A percentile compares a stretch with the other conserved stretches of the same genome.
These are phyloP conservation scores for Akanthomyces muscarius DNA, from an alignment of 2,329 filamentous ascomycete species.

Conservation along the genomic window DNA sequence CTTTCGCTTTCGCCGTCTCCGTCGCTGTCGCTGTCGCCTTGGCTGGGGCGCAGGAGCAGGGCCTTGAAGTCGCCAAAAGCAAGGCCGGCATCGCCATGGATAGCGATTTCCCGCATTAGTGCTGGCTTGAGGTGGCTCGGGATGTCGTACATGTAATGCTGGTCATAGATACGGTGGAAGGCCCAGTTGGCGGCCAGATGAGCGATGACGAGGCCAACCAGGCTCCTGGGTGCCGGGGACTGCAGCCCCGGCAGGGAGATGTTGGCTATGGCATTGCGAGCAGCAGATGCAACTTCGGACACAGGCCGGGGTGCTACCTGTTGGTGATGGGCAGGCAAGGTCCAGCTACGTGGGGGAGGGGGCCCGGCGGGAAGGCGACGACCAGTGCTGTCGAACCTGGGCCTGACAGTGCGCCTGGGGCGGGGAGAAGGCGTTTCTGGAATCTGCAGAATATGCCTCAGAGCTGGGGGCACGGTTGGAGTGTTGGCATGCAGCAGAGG, in stretches of 20 bases:
- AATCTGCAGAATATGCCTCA: constrained; percentile 56
- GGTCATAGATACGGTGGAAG: constrained; percentile 52
- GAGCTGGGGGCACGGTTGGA: constrained; percentile 56
- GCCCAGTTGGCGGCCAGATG: constrained; percentile 52
- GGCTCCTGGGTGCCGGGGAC: constrained; percentile 41
- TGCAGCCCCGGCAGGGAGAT: constrained; percentile 42
- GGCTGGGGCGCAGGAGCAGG: constrained; percentile 38
- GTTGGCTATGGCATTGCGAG: constrained; percentile 19
- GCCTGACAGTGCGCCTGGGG: constrained; percentile 42
- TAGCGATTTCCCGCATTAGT: constrained; percentile 48
- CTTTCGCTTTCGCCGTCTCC: neutral
- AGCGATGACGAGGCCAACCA: constrained; percentile 50
- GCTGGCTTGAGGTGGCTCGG: constrained; percentile 50
- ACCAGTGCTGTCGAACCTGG: constrained; percentile 43
- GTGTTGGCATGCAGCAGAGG: constrained; percentile 28
- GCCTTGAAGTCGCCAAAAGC: constrained; percentile 47
- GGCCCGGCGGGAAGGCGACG: constrained; percentile 55
- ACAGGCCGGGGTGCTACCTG: neutral
- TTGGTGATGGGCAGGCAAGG: constrained; percentile 26
- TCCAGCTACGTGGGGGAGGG: constrained; percentile 56
- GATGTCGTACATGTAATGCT: constrained; percentile 52
- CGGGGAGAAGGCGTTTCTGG: constrained; percentile 52
- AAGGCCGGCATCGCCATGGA: constrained; percentile 42
- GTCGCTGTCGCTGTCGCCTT: constrained; percentile 19
- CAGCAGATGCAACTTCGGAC: neutral